Evolutionary conservation across 2,329 filamentous ascomycete genomes (phyloP).

Genomic region (Coniochaeta pulveracea): DNA sequence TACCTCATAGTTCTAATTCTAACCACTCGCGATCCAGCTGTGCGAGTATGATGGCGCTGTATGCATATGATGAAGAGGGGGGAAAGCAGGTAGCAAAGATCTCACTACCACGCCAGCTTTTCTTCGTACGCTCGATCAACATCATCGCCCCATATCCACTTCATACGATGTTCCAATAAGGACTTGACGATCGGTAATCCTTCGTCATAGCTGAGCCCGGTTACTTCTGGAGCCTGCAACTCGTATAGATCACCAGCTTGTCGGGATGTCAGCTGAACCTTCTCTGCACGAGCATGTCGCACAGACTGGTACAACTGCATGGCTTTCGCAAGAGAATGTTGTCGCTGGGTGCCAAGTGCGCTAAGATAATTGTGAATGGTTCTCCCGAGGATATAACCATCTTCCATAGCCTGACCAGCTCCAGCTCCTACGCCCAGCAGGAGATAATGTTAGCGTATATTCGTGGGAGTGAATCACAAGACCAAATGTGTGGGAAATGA

Average conservation of each 20-base stretch:
- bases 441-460: background rate
- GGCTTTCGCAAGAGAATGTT: constrained; percentile 7
- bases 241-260: constrained; percentile 22
- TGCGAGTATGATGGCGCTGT: too few species aligned
- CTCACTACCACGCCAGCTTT: too few species aligned
- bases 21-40: too few species aligned
- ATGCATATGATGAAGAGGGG: too few species aligned
- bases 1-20: too few species aligned
- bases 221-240: constrained; percentile 21
- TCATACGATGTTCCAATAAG: constrained; percentile 1
- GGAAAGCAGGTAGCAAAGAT: too few species aligned
- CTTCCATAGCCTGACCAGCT: constrained; percentile 29
- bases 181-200: constrained; percentile 11
- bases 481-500: background rate
- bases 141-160: constrained; percentile 3
- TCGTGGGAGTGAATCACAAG: background rate
- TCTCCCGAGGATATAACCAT: constrained; percentile 19
- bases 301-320: constrained; percentile 21
- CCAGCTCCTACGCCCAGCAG: constrained; percentile 26
- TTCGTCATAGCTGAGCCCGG: constrained; percentile 21
- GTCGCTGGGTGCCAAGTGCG: constrained; percentile 8
- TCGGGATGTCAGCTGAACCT: constrained; percentile 17
- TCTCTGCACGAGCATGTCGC: constrained; percentile 20
- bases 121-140: background rate
- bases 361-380: constrained; percentile 14